Conservation (phyloP, 2,329 filamentous ascomycete genomes). For the Talaromyces rugulosus region DNA sequence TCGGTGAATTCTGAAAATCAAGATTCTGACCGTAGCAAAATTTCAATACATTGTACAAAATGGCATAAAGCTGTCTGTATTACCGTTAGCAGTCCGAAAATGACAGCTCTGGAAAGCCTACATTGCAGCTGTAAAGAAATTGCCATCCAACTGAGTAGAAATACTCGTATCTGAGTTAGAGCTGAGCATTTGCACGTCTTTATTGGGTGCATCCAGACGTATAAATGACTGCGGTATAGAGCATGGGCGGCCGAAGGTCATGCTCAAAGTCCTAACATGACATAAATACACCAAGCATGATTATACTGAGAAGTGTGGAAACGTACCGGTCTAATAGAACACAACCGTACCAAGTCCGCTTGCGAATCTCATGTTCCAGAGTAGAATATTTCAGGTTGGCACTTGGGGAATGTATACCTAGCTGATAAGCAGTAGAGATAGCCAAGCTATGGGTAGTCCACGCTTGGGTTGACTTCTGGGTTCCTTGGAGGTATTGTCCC, state of each 20-base stretch:
- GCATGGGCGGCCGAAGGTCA: slow-evolving; percentile 49
- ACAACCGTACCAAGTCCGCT: slow-evolving; percentile 49
- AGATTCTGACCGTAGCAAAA: slow-evolving; percentile 44
- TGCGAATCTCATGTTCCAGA: slow-evolving; percentile 45
- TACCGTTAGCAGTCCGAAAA: not conserved
- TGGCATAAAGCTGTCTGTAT: slow-evolving; percentile 25
- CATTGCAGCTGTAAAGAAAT: slow-evolving; percentile 22
- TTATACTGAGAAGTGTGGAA: not conserved
- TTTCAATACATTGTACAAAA: slow-evolving; percentile 34
- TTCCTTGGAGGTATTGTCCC: slow-evolving; percentile 52
- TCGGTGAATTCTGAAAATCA: slow-evolving; percentile 26
- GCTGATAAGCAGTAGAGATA: slow-evolving; percentile 47
- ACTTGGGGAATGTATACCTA: slow-evolving; percentile 48
- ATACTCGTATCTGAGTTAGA: slow-evolving; percentile 1
- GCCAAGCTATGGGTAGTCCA: slow-evolving; percentile 54
- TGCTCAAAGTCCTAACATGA: slow-evolving; percentile 41
- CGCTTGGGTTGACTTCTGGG: slow-evolving; percentile 49
- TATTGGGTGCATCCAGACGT: slow-evolving; percentile 33
- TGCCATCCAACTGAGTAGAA: slow-evolving; percentile 10
- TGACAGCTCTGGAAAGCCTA: slow-evolving; percentile 10
- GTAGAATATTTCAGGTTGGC: slow-evolving; percentile 32
- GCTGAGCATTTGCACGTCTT: slow-evolving; percentile 5
- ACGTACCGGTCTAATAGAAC: slow-evolving; percentile 43
- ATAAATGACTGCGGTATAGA: slow-evolving; percentile 45
- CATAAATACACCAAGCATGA: not conserved